Base-by-base conservation (phyloP, 1,284 basidiomycete genomes). In the Ustilago sp. region DNA sequence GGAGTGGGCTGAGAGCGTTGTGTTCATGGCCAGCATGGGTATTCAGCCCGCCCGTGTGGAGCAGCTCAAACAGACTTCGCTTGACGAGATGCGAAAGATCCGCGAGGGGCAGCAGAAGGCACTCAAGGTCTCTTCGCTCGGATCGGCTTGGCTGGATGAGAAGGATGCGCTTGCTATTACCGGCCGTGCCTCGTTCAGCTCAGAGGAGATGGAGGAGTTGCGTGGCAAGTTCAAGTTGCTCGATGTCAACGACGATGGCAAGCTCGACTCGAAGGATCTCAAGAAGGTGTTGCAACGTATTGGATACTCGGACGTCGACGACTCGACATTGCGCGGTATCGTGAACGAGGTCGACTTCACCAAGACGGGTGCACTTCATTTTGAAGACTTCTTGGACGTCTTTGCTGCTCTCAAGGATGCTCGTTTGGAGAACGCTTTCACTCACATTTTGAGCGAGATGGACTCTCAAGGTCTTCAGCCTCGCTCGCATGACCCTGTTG, bases 11-110 rank as follows among this genome's bases (percentile, higher is more conserved):
- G 77, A 83, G n/a, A 54, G 73, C 47, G 68, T 85, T 17, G 68
- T 74, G 1, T 88, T 87, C 76, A 77, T 88, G 45, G 77, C 64
- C 6, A 85, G 82, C 58, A 88, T 88, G 87, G 87, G 87, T 36
- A 71, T 87, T 23, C 82, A 81, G 64, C 79, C 74, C 7, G 59
- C 51, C 6, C 80, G 81, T 28, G 64, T 82, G 19, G 61, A 74
- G 51, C 67, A 81, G 65, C 74, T 85, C 47, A 63, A 74, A 60
- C 54, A 67, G 45, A 63, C 77, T 4, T 72, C 66, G 52, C 72
- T 85, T 11, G 74, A 74, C 51, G 74, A 80, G 62, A 77, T 83
- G 63, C 70, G 68, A 53, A 68, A 75, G 66, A 56, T 71, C 34
- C 73, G 77, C 39, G 67, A 81, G 48, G 62, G 58, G 7, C 68